Evolutionary conservation across 306 rosid species (phyloP).

Genomic region (Dryas drummondii): DNA sequence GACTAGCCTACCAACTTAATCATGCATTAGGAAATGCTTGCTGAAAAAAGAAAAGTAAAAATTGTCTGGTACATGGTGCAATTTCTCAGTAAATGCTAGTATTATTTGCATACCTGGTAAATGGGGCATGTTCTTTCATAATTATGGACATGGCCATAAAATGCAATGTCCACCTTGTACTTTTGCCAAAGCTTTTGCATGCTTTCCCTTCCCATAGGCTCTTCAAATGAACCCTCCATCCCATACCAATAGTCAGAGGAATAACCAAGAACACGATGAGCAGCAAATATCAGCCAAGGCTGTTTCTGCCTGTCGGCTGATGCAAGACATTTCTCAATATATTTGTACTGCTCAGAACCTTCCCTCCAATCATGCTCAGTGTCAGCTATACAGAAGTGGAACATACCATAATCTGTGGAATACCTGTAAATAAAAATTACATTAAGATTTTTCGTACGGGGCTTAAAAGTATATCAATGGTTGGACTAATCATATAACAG

Average conservation of each 20-base stretch:
- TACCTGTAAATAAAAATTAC: conserved; percentile 45
- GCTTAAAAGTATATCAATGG: not conserved
- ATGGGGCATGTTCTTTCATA: conserved; percentile 88
- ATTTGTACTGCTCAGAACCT: conserved; percentile 81
- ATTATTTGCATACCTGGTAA: conserved; percentile 53
- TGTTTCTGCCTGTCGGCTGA: conserved; percentile 81
- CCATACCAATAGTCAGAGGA: conserved; percentile 54
- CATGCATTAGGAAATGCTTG: not conserved
- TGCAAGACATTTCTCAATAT: conserved; percentile 82
- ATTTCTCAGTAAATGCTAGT: not conserved
- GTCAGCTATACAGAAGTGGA: conserved; percentile 79
- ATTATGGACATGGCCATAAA: conserved; percentile 84
- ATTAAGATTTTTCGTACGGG: not conserved
- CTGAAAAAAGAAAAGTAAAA: not conserved
- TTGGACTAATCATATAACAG: too few species aligned
- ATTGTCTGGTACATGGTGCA: not conserved
- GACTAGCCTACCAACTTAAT: not conserved
- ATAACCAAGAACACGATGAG: conserved; percentile 95
- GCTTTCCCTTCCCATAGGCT: conserved; percentile 93
- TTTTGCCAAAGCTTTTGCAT: conserved; percentile 83
- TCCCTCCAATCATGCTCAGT: conserved; percentile 87
- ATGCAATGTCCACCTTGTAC: conserved; percentile 84
- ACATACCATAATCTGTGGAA: conserved; percentile 79
- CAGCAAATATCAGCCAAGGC: conserved; percentile 81
- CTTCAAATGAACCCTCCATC: conserved; percentile 61